Evolutionary conservation across 225 moss, liverwort and hornwort genomes (phyloP).

Genomic region (Pseudisothecium myosuroides): DNA sequence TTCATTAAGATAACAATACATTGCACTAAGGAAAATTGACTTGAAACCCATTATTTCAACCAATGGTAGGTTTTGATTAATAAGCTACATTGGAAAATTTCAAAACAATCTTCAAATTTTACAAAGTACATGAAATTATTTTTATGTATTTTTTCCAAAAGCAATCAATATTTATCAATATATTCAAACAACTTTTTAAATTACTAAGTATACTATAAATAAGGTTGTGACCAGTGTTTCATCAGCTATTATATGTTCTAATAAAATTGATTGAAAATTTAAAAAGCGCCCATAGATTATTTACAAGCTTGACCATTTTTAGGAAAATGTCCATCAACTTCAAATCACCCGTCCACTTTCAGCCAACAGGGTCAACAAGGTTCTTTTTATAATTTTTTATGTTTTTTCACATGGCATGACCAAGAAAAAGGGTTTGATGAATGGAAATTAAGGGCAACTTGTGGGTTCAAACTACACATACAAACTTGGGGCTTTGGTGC

Average conservation of each 20-base stretch:
- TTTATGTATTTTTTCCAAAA: not conserved
- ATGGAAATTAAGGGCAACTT: no score
- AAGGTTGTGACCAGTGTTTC: not conserved
- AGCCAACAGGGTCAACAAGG: no score
- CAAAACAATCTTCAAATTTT: not conserved
- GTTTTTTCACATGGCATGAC: no score
- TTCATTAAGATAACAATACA: not conserved
- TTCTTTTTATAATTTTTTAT: no score
- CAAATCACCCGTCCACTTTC: no score
- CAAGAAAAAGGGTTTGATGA: no score
- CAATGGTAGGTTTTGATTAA: no score
- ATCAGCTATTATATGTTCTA: not conserved
- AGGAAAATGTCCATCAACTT: not conserved
- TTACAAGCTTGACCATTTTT: not conserved
- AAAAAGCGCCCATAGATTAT: not conserved
- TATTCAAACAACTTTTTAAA: no score
- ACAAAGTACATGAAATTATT: fast-evolving
- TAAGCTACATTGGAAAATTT: not conserved
- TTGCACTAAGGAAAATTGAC: no score
- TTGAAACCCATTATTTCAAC: not conserved
- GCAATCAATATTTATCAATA: no score
- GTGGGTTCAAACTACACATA: no score
- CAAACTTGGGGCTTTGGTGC: no score
- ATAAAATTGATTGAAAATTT: not conserved
- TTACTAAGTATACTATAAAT: not conserved